Base-by-base conservation (phyloP, 495 filamentous ascomycete genomes). In the Aspergillus saccharolyticus region DNA sequence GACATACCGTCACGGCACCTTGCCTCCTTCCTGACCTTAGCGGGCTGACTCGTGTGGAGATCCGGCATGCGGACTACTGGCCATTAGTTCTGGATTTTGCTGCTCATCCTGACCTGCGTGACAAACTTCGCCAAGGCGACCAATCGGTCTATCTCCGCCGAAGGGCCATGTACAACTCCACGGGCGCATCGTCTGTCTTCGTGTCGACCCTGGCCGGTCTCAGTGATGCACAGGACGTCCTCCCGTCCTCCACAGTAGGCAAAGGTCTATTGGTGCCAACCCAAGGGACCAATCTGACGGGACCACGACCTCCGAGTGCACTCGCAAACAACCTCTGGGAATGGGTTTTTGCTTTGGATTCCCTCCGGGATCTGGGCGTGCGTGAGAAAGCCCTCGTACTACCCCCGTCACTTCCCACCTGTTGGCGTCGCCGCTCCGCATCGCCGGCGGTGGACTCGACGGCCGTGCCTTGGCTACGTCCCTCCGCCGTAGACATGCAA, bases 21-120 rank as follows among this genome's bases (percentile, higher is more conserved):
- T 95, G 89, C 68, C 80, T 97, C 3, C 75, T 99, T 0, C 94
- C 94, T 6, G 88, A 93, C 20, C 78, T 96, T 1, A 75, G 80
- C 48, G 80, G 80, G 10, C 82, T 99, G 43, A 64, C 77, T 4
- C 80, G 74, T 12, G 80, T 99, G 44, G 78, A 80, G 18, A 91
- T 91, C 4, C 73, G 72, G 6, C 81, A 86, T 42, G 74, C 83
- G 9, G 87, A 90, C 54, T 90, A 91, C 72, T 97, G 94, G 94
- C 86, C 87, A 24, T 75, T 96, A 5, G 82, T 85, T 18, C 77
- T 99, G 7, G 87, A 96, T 65, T 89, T 99, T 57, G 79, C 78
- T 18, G 70, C 75, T 52, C 83, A 91, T 42, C 76, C 84, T 0
- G 69, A 73, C 0, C 85, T 81, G 22, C 74, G 85, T n/a, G 77